Percentiles rank a stretch among this genome's conserved stretches.
phyloP scores from a whole-genome alignment of 2,329 filamentous ascomycete species.

The Biscogniauxia marginata region DNA sequence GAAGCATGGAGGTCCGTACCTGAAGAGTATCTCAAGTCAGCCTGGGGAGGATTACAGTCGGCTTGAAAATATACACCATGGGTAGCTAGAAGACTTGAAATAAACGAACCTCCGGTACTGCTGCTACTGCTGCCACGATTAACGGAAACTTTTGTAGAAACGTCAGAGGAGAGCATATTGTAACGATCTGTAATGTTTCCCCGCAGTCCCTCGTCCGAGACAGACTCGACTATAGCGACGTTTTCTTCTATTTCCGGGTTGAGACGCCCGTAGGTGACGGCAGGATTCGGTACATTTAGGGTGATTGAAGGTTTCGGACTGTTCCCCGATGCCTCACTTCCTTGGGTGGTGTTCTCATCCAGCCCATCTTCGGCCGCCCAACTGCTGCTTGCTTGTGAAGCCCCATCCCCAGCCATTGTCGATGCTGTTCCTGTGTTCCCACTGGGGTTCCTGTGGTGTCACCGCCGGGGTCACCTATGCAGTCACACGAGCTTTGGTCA shows the following conservation, averaged over 20 bases:
- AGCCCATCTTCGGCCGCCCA: neutral
- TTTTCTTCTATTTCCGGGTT: conserved; percentile 38
- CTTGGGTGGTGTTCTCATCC: neutral
- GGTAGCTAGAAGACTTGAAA: no score
- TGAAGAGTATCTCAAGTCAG: neutral
- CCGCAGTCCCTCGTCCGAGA: conserved; percentile 25
- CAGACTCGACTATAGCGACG: conserved; percentile 29
- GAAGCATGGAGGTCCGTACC: neutral
- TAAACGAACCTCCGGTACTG: conserved; percentile 16
- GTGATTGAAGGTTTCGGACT: conserved; percentile 11
- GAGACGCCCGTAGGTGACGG: conserved; percentile 33
- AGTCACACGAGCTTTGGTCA: conserved; percentile 15
- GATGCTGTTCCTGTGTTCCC: conserved; percentile 9
- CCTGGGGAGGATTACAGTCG: neutral
- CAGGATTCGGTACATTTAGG: conserved; percentile 22
- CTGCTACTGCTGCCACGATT: conserved; percentile 9
- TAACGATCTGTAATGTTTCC: conserved; percentile 7
- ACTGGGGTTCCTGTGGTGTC: no score
- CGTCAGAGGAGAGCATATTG: conserved; percentile 14
- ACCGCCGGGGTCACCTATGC: conserved; percentile 13
- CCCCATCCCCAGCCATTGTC: conserved; percentile 16
- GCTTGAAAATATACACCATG: neutral
- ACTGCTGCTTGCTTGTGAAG: neutral
- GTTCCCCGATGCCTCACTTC: neutral
- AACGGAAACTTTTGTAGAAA: conserved; percentile 12